Conservation (phyloP, 768 basidiomycete genomes). For the Phylloporus arenicola region DNA sequence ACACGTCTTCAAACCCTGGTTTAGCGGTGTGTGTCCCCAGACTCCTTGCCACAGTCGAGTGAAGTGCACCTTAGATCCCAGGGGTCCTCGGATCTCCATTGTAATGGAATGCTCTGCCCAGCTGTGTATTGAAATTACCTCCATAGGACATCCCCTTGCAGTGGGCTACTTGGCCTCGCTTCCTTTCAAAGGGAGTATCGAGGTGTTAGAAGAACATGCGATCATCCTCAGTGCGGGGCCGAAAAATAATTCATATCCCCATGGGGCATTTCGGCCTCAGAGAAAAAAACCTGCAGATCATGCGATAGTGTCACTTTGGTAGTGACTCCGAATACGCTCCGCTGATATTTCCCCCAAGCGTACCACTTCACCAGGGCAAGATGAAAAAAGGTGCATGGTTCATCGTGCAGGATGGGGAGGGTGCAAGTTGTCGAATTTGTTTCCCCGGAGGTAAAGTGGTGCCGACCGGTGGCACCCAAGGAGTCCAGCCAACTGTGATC, state of each 20-base stretch:
- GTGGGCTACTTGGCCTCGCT: not conserved
- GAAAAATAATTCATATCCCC: not conserved
- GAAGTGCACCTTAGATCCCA: too few species aligned
- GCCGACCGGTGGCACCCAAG: not conserved
- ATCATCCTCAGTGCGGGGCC: too few species aligned
- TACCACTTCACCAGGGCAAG: too few species aligned
- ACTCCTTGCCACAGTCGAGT: too few species aligned
- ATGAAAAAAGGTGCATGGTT: not conserved
- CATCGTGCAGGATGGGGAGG: too few species aligned
- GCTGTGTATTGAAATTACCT: not conserved
- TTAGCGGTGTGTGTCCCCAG: too few species aligned
- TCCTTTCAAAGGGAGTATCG: not conserved
- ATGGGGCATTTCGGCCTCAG: not conserved
- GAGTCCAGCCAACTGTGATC: not conserved
- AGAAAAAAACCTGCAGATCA: too few species aligned
- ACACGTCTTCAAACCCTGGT: too few species aligned
- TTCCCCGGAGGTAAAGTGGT: not conserved
- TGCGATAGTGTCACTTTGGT: too few species aligned
- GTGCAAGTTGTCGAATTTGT: not conserved
- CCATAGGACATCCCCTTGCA: not conserved
- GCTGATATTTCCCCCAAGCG: too few species aligned
- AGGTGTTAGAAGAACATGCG: too few species aligned
- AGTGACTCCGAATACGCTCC: too few species aligned
- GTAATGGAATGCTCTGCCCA: not conserved
- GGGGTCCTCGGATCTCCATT: not conserved